Evolutionary conservation across 192 early-diverging fungal genomes (phyloP).

Genomic region (Backusella sp.): DNA sequence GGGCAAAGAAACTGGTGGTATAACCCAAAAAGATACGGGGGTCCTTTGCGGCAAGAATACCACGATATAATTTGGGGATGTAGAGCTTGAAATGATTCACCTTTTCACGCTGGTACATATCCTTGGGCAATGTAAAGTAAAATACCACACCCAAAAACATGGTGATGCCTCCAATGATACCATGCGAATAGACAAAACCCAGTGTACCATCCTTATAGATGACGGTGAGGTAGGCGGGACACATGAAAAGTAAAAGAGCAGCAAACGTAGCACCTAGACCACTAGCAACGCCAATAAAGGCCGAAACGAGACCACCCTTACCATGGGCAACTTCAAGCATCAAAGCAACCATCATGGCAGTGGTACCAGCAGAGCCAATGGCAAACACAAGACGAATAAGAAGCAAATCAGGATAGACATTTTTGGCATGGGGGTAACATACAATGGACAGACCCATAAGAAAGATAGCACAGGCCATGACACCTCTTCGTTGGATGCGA

Average conservation of each 20-base stretch:
- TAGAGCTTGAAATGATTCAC: conserved; percentile 14
- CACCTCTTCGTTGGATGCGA: conserved; percentile 49
- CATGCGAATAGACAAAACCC: conserved; percentile 27
- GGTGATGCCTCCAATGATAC: conserved; percentile 37
- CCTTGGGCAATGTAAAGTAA: conserved; percentile 36
- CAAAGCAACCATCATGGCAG: conserved; percentile 66
- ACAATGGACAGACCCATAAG: conserved; percentile 53
- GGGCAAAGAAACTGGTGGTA: conserved; percentile 63
- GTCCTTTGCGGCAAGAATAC: conserved; percentile 60
- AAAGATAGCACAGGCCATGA: conserved; percentile 52
- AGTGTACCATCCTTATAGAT: conserved; percentile 15
- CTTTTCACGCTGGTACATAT: background rate
- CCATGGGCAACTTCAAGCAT: conserved; percentile 51
- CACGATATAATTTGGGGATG: conserved; percentile 43
- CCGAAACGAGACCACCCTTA: conserved; percentile 48
- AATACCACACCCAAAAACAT: conserved; percentile 32
- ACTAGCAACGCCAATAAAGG: conserved; percentile 56
- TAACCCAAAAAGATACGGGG: conserved; percentile 61
- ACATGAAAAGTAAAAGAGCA: conserved; percentile 41
- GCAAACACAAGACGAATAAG: conserved; percentile 65
- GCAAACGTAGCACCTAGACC: conserved; percentile 62
- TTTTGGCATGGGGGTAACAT: conserved; percentile 48
- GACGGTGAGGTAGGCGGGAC: conserved; percentile 30
- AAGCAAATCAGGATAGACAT: conserved; percentile 60
- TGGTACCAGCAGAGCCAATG: conserved; percentile 58